A percentile compares a stretch with the other conserved stretches of the same genome.
Conservation (phyloP, 495 filamentous ascomycete species). For the Aspergillus kassunensis region DNA sequence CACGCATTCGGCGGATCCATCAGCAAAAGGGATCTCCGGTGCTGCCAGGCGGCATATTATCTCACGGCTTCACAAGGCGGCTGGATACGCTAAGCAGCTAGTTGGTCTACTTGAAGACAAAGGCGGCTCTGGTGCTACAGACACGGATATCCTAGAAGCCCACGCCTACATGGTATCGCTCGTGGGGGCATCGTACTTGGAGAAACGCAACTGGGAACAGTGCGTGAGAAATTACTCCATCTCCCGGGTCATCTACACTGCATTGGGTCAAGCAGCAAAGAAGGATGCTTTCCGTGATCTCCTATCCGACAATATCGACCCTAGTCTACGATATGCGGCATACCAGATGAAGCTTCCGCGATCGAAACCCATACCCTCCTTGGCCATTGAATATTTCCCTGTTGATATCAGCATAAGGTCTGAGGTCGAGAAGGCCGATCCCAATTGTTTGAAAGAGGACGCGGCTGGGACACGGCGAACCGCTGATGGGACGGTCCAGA, state of each 20-base stretch:
- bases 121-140: slow-evolving; percentile 55
- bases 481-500: slow-evolving; percentile 47
- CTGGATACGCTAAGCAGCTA: slow-evolving; percentile 63
- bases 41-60: slow-evolving; percentile 80
- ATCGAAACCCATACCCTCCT: slow-evolving; percentile 70
- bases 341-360: slow-evolving; percentile 85
- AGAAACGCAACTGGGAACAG: slow-evolving; percentile 79
- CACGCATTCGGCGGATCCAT: slow-evolving; percentile 67
- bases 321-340: slow-evolving; percentile 88
- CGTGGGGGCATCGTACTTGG: slow-evolving; percentile 70
- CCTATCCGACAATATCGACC: slow-evolving; percentile 79
- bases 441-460: slow-evolving; percentile 61
- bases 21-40: slow-evolving; percentile 69
- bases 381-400: slow-evolving; percentile 73
- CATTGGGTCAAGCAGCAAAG: slow-evolving; percentile 58
- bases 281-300: slow-evolving; percentile 82
- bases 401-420: slow-evolving; percentile 57
- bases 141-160: slow-evolving; percentile 77
- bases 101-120: slow-evolving; percentile 59
- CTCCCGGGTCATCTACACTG: slow-evolving; percentile 76
- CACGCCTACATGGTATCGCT: slow-evolving; percentile 76
- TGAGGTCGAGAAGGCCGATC: slow-evolving; percentile 68
- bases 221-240: slow-evolving; percentile 73
- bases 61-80: slow-evolving; percentile 78
- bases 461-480: slow-evolving; percentile 53